Conservation (phyloP, 306 rosid genomes). For the Cucumis cinereus region DNA sequence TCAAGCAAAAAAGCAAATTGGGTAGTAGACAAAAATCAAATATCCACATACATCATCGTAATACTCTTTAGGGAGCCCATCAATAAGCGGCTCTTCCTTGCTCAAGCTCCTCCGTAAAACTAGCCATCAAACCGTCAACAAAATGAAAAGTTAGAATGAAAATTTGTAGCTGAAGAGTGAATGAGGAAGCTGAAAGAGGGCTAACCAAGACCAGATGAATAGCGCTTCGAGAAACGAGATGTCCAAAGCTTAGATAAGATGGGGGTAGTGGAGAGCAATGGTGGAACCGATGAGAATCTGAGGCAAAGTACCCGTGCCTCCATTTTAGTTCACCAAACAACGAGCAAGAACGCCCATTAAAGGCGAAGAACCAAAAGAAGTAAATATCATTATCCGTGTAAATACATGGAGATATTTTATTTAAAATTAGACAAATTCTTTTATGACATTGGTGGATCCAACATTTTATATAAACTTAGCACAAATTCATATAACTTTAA, state of each 20-base stretch:
- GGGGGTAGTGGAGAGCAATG: neutral
- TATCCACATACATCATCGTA: conserved; percentile 66
- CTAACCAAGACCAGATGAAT: conserved; percentile 33
- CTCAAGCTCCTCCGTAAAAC: conserved; percentile 40
- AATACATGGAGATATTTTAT: no score
- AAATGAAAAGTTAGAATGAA: neutral
- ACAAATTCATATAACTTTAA: no score
- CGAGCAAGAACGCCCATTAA: no score
- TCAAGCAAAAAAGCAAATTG: neutral
- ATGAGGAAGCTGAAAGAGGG: neutral
- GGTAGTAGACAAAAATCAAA: neutral
- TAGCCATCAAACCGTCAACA: conserved; percentile 9
- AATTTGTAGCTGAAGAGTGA: neutral
- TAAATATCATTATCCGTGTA: no score
- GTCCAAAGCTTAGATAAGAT: neutral
- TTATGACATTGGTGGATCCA: no score
- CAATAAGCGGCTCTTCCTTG: conserved; percentile 46
- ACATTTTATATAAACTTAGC: no score
- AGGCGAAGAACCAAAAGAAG: no score
- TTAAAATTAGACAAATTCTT: no score
- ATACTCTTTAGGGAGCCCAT: conserved; percentile 81
- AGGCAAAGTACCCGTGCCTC: neutral
- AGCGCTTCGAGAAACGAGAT: neutral
- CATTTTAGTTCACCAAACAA: neutral
- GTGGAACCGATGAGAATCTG: neutral